Evolutionary conservation across 495 filamentous ascomycete genomes (phyloP).

Genomic region (Bombardia bombarda): DNA sequence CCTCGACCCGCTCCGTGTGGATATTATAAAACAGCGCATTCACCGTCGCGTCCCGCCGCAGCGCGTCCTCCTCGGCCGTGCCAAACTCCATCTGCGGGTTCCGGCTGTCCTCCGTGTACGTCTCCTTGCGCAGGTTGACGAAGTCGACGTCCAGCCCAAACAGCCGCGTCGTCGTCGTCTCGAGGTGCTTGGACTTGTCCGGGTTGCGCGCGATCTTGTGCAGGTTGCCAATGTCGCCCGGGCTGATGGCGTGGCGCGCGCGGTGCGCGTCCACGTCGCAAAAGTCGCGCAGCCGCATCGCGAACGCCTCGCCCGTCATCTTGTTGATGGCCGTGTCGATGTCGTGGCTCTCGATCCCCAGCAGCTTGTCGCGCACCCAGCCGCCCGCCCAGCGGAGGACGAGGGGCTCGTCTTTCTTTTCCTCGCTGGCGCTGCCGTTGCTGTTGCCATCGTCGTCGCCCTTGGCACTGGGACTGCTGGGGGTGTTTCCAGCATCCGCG

Average conservation of each 20-base stretch:
- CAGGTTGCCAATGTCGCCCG: conserved; percentile 53
- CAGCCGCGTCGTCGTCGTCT: conserved; percentile 79
- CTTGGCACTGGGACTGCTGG: too few relatives aligned
- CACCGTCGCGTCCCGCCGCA: conserved; percentile 85
- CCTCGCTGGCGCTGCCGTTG: too few relatives aligned
- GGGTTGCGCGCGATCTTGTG: conserved; percentile 83
- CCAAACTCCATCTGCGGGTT: conserved; percentile 94
- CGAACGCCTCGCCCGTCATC: conserved; percentile 86
- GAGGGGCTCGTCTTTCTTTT: conserved; percentile 33
- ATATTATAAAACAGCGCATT: conserved; percentile 97
- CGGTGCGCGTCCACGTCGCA: conserved; percentile 32
- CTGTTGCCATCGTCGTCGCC: too few relatives aligned
- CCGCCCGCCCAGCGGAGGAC: conserved; percentile 86
- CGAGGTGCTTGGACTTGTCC: conserved; percentile 95
- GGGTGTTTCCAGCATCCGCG: too few relatives aligned
- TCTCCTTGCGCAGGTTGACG: conserved; percentile 90
- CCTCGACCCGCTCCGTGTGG: conserved; percentile 67
- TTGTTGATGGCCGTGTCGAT: conserved; percentile 93
- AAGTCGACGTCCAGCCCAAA: conserved; percentile 88
- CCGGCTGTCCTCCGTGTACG: conserved; percentile 74
- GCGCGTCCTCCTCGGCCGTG: conserved; percentile 79
- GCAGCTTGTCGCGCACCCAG: conserved; percentile 97
- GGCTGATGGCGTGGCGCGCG: conserved; percentile 36
- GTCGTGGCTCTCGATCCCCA: conserved; percentile 73
- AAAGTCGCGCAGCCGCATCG: conserved; percentile 50